Base-by-base conservation (phyloP, 306 rosid species). In the Malus domestica region DNA sequence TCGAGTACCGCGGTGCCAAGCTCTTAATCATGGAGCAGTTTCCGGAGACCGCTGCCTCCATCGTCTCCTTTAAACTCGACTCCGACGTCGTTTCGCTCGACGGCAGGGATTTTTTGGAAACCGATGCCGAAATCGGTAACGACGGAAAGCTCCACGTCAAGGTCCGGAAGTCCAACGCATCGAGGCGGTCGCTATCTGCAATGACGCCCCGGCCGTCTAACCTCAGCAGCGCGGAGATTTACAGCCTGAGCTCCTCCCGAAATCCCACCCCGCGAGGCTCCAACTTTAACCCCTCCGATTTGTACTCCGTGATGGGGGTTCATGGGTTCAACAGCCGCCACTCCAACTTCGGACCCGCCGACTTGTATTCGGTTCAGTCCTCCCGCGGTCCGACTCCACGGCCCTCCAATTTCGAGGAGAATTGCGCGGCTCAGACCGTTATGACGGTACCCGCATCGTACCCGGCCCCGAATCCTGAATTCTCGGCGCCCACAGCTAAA, bases 71-170 rank as follows among this genome's bases (percentile, higher is more conserved):
- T 55, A 96, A 96, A 51, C 93, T 96, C 46, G 99, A 96, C 75
- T 96, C 99, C 49, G 99, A 96, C 74, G 98, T 96, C 29, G 90
- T 96, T n/a, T 96, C 99, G 0, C 90, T 96, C 3, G 99, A 96
- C 78, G 99, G 98, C 0, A 71, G 97, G 1, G 99, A 90, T 51
- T 96, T 96, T 27, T 85, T 96, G 0, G 99, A 96, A 38, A 92
- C 99, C 10, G 99, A 96, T 67, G 98, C 99, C 0, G 98, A 87
- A 75, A 91, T 96, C 23, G 97, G 99, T 0, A 88, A 86, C 29
- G 98, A 96, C 30, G 99, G 99, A 0, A 96, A 96, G 80, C 98
- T 96, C 32, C 99, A 96, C 72, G 99, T 96, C 14, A 89, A 88
- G 1, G 96, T 96, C 5, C 81, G 99, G 67, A 96, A 90, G 42